Evolutionary conservation across 1,284 basidiomycete species (phyloP).

Genomic region (Erythrobasidium hasegawianum): DNA sequence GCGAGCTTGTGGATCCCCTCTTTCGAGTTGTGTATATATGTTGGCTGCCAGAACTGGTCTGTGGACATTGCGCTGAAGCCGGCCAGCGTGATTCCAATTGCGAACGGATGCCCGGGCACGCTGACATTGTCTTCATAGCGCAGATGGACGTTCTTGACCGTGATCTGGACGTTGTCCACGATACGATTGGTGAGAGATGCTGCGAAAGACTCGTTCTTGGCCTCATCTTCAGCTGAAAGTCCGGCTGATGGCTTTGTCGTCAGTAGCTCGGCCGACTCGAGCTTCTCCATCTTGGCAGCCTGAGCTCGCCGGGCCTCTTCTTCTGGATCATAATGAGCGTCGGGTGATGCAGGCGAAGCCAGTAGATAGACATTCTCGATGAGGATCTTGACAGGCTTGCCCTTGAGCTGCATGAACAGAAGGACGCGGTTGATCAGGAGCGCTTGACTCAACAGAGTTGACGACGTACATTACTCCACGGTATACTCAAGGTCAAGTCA

Average conservation of each 20-base stretch:
- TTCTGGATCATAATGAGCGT: slow-evolving; percentile 65
- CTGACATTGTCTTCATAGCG: slow-evolving; percentile 95
- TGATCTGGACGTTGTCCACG: slow-evolving; percentile 94
- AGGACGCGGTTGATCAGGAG: neutral
- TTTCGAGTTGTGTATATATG: slow-evolving; percentile 87
- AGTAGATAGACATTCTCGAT: slow-evolving; percentile 95
- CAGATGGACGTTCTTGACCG: slow-evolving; percentile 89
- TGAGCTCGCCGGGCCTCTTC: slow-evolving; percentile 82
- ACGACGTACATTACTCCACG: slow-evolving; percentile 69
- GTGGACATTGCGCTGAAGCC: slow-evolving; percentile 93
- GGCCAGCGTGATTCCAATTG: slow-evolving; percentile 85
- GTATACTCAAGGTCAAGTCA: slow-evolving; percentile 84
- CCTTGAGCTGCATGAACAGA: slow-evolving; percentile 61
- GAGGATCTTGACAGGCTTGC: slow-evolving; percentile 84
- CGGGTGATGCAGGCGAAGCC: slow-evolving; percentile 77
- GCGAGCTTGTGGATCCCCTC: slow-evolving; percentile 93
- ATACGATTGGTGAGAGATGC: slow-evolving; percentile 85
- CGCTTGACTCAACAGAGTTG: neutral
- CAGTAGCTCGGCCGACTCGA: slow-evolving; percentile 83
- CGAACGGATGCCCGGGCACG: slow-evolving; percentile 94
- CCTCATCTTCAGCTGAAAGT: slow-evolving; percentile 59
- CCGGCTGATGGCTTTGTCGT: slow-evolving; percentile 58
- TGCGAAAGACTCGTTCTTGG: slow-evolving; percentile 74
- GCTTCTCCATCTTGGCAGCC: slow-evolving; percentile 80
- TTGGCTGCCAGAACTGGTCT: slow-evolving; percentile 81